Evolutionary conservation across 2,329 filamentous ascomycete species (phyloP), one percentile per base, ranked within the genome.

Genomic region (Fusarium verrucosum): DNA sequence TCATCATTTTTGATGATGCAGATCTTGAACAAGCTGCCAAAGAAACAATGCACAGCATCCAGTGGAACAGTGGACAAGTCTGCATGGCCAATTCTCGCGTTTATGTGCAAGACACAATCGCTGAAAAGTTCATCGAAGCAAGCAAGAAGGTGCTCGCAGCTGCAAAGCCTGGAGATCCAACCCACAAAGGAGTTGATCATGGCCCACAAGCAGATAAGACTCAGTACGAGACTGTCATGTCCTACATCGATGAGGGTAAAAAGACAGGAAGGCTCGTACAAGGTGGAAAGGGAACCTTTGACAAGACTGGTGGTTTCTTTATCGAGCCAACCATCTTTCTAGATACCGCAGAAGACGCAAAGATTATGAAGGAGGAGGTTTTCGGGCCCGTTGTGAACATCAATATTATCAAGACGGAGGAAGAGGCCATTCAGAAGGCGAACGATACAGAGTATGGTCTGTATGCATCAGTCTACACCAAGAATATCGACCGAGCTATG

Each of bases 321-420:
- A 42, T 70, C 1, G 50, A 70, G 4, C 67, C 67, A 0, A 68
- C 67, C 0, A 68, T 70, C 9, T 70, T 70, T 5, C 3, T 65
- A 0, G 32, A 64, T 54, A 76, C 59, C 19, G 65, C 65, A 1
- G 70, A 74, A n/a, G 47, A 70, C 10, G 69, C 75, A 20, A 76
- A 75, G 53, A 82, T 89, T 46, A 84, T 83, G 74, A 81, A 82
- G 19, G 85, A 89, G 63, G 87, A 89, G 59, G 81, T 89, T 1
- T 90, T 90, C 61, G 87, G 87, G 0, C 87, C 87, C 0, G 87
- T 90, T 5, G 83, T 86, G 1, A 82, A 82, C 22, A 82, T 89
- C 62, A 81, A 81, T 50, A 81, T 60, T 76, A 77, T 79, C 51
- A 66, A 66, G 19, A 71, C 70, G 0, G 77, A 78, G 23, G 69